Conservation (phyloP, 2,329 filamentous ascomycete genomes). For the Sporothrix sp. region DNA sequence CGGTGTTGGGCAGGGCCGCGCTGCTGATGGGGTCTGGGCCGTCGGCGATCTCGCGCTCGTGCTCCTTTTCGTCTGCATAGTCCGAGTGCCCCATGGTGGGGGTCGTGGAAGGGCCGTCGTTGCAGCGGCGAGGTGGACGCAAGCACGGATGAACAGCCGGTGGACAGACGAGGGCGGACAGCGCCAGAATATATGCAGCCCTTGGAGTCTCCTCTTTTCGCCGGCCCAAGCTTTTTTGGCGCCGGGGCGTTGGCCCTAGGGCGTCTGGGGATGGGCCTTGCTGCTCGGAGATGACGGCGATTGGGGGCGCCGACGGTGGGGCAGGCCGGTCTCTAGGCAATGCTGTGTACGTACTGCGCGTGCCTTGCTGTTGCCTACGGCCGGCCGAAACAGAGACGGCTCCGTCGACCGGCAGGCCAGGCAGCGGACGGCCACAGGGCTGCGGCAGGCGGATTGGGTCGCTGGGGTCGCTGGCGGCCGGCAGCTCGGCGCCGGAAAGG, state of each 20-base stretch:
- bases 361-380: too few species aligned
- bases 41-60: slow-evolving; percentile 16
- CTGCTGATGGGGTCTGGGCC: slow-evolving; percentile 16
- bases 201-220: too few species aligned
- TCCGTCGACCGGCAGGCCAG: too few species aligned
- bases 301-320: slow-evolving; percentile 11
- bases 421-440: too few species aligned
- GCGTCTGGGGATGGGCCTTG: slow-evolving; percentile 5
- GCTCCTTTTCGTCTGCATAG: slow-evolving; percentile 16
- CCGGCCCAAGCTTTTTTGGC: not conserved
- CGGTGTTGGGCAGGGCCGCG: not conserved
- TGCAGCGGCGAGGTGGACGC: not conserved
- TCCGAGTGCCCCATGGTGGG: slow-evolving; percentile 11
- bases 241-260: too few species aligned
- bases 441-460: too few species aligned
- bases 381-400: too few species aligned
- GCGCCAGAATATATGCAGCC: too few species aligned
- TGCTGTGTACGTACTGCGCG: too few species aligned
- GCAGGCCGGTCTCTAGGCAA: not conserved
- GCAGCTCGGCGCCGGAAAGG: slow-evolving; percentile 12
- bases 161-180: too few species aligned
- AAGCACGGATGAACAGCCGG: too few species aligned
- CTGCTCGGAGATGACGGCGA: slow-evolving; percentile 13
- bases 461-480: not conserved
- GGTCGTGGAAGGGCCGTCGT: too few species aligned